Base-by-base conservation (phyloP, 768 basidiomycete genomes). In the Lanmaoa pseudosensibilis region DNA sequence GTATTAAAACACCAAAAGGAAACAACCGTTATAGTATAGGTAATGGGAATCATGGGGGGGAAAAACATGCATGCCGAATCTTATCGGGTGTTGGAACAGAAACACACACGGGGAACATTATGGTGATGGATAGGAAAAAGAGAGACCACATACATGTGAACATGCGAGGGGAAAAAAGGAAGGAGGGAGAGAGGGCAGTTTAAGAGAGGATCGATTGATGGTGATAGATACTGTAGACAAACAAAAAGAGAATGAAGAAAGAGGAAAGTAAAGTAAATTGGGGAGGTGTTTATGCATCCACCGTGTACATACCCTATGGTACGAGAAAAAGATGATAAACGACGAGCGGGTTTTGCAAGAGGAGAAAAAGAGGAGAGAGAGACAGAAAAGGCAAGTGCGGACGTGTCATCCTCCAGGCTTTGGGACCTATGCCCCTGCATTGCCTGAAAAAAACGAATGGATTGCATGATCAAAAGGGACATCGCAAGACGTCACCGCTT, bases 401-500 rank as follows among this genome's bases (percentile, higher is more conserved):
- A 2, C 25, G 19, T 52, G 18, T 46, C 27, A 25, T 43, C 41
- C 25, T 25, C 18, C 16, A 10, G n/a, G 8, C 13, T 3, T 13
- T n/a, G 5, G 30, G 8, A 3, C n/a, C n/a, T 8, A 15, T 10
- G 15, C 46, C 19, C 2, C 10, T 13, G 32, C n/a, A 15, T 12
- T 21, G 21, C 16, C 21, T 36, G 33, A 23, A 18, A 16, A 36
- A 16, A n/a, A n/a, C n/a, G n/a, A n/a, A 18, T 6, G 36, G 36
- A 18, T 36, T 16, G 13, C 15, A 5, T 33, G 46, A 11, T 33
- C 32, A 16, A 21, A 15, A 33, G 19, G 46, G 46, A 5, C 13
- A 16, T 47, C 8, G 15, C 15, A 33, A 30, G 21, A 30, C 13
- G 33, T 66, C 44, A 66, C 50, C 65, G 65, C 36, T 66, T 66